Evolutionary conservation across 208 protist genomes (phyloP), one percentile per base, ranked within the genome.

Genomic region (Borovskyia barvae): DNA sequence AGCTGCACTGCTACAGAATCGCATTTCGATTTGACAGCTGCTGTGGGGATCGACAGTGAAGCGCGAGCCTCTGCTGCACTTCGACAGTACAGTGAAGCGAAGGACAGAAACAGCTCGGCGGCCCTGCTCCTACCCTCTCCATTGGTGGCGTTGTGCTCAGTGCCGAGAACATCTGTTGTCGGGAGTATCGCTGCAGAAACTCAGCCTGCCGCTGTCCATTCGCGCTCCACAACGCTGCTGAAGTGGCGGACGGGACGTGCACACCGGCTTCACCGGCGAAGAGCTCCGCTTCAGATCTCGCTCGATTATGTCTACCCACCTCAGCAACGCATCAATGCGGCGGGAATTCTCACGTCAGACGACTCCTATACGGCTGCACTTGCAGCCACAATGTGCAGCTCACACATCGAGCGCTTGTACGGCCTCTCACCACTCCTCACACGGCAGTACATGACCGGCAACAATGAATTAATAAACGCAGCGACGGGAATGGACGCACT

Each of bases 361-460:
- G 20, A 54, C 33, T 41, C 49, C 0, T 36, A 58, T 40, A 48
- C 64, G 5, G 32, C 50, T 25, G 54, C 54, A 5, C 47, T 70
- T 26, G 53, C 50, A 48, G 64, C 54, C 3, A 70, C 47, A 1
- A 11, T 70, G 25, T 70, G 64, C 32, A 60, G 54, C 40, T 0
- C 54, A 1, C 64, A 39, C 12, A 4, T 70, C 29, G 46, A 57
- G 32, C 64, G 64, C 1, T 17, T 70, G 17, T 63, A 70, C 43
- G 64, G 64, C n/a, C 24, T 70, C 7, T 33, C 46, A 14, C 24
- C 64, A 2, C 19, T 15, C 30, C 5, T 15, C 5, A 20, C 41
- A 24, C 37, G 39, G 25, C 2, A 24, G 15, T 39, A 25, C 19
- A 48, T 8, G 14, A 8, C n/a, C 26, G 30, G 17, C n/a, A 15